Conservation (phyloP, 192 early-diverging fungal species). For the Coemansia sp. region DNA sequence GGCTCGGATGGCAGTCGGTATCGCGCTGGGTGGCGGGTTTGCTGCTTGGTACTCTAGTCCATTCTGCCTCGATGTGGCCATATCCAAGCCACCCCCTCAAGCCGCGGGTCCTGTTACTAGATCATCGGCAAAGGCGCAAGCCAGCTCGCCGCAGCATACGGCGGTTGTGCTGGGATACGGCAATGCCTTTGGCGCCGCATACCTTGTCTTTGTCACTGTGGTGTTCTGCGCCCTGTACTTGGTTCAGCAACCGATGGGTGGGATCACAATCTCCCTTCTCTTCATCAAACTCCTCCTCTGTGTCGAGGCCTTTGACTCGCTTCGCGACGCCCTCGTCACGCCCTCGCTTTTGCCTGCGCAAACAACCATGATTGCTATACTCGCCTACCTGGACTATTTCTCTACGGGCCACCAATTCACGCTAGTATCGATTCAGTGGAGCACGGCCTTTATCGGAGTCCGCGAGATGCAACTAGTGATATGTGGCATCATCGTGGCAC, state of each 20-base stretch:
- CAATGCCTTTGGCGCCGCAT: slow-evolving; percentile 68
- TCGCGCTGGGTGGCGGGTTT: slow-evolving; percentile 55
- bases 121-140: neutral
- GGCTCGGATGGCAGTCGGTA: slow-evolving; percentile 57
- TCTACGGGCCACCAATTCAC: slow-evolving; percentile 91
- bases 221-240: slow-evolving; percentile 63
- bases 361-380: slow-evolving; percentile 51
- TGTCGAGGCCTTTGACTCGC: slow-evolving; percentile 54
- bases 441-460: slow-evolving; percentile 83
- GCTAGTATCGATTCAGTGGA: slow-evolving; percentile 88
- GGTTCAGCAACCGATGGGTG: slow-evolving; percentile 82
- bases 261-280: slow-evolving; percentile 55
- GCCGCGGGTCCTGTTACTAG: neutral
- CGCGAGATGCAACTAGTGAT: slow-evolving; percentile 64
- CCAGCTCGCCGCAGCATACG: slow-evolving; percentile 19
- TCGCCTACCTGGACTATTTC: slow-evolving; percentile 73
- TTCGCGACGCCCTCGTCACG: slow-evolving; percentile 22
- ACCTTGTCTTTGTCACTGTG: slow-evolving; percentile 61
- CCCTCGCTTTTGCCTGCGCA: slow-evolving; percentile 39
- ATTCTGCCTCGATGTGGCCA: slow-evolving; percentile 55
- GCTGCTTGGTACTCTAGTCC: slow-evolving; percentile 57
- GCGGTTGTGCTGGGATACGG: slow-evolving; percentile 58
- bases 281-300: slow-evolving; percentile 47
- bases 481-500: slow-evolving; percentile 65
- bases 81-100: slow-evolving; percentile 4